A percentile compares a stretch with the other conserved stretches of the same genome.
These are phyloP conservation scores for Ogataea nakhonphanomensis DNA, from an alignment of 805 yeast species.

Conservation along the genomic window DNA sequence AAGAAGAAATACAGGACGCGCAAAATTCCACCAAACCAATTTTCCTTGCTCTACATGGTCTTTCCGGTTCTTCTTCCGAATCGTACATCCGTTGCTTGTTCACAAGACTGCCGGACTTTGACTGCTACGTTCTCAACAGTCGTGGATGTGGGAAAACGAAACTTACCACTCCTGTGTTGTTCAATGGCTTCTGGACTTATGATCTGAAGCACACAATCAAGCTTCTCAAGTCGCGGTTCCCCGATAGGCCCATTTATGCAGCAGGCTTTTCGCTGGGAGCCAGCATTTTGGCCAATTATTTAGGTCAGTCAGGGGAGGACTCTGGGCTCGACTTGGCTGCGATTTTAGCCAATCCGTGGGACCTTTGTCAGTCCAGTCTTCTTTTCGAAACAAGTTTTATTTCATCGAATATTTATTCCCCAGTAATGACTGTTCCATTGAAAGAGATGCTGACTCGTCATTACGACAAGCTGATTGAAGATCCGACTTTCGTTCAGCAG, in stretches of 20 bases:
- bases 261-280: constrained; percentile 86
- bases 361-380: constrained; percentile 48
- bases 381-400: constrained; percentile 40
- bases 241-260: constrained; percentile 60
- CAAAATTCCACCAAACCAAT: constrained; percentile 46
- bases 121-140: constrained; percentile 63
- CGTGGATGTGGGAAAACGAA: constrained; percentile 75
- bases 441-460: constrained; percentile 42
- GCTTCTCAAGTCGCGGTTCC: constrained; percentile 48
- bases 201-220: constrained; percentile 59
- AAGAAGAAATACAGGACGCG: constrained; percentile 39
- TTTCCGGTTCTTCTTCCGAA: constrained; percentile 85
- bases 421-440: constrained; percentile 48
- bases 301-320: constrained; percentile 60
- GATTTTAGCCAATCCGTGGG: constrained; percentile 73
- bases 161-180: constrained; percentile 65
- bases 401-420: constrained; percentile 47
- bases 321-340: constrained; percentile 51
- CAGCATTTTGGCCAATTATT: constrained; percentile 62
- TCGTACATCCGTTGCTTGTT: constrained; percentile 64
- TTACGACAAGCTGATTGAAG: constrained; percentile 35
- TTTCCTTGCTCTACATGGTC: constrained; percentile 67
- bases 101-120: constrained; percentile 44
- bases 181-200: constrained; percentile 67
- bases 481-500: constrained; percentile 21